Conservation (phyloP, 306 rosid genomes). For the Albizia julibrissin region DNA sequence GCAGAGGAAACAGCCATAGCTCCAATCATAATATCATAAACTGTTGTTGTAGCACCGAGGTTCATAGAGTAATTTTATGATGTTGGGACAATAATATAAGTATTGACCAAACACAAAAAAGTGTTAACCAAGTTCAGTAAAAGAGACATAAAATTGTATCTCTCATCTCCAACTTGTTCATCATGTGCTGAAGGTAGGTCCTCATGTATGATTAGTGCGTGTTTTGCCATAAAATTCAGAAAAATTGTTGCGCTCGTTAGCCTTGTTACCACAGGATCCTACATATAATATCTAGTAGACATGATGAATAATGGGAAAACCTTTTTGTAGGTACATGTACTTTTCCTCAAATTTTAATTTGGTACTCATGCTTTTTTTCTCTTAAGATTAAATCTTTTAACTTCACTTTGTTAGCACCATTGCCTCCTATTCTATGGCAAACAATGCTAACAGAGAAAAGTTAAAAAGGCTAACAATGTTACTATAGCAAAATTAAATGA, state of each 20-base stretch:
- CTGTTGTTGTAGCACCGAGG: constrained; percentile 97
- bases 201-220: constrained; percentile 92
- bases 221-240: constrained; percentile 87
- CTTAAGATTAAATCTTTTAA: too few relatives aligned
- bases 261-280: constrained; percentile 93
- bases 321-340: too few relatives aligned
- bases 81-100: constrained; percentile 95
- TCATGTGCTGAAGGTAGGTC: constrained; percentile 64
- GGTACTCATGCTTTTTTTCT: too few relatives aligned
- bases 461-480: too few relatives aligned
- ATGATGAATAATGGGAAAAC: background rate
- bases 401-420: too few relatives aligned
- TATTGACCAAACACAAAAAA: constrained; percentile 94
- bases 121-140: constrained; percentile 85
- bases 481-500: too few relatives aligned
- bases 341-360: too few relatives aligned
- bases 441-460: too few relatives aligned
- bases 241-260: constrained; percentile 86
- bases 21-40: constrained; percentile 93
- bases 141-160: constrained; percentile 85
- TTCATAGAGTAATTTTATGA: constrained; percentile 91
- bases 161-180: constrained; percentile 65
- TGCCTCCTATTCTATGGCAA: too few relatives aligned
- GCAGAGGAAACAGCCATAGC: constrained; percentile 98
- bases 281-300: constrained; percentile 26